Conservation (phyloP, 169 alveolate species). For the Cryptosporidium felis region DNA sequence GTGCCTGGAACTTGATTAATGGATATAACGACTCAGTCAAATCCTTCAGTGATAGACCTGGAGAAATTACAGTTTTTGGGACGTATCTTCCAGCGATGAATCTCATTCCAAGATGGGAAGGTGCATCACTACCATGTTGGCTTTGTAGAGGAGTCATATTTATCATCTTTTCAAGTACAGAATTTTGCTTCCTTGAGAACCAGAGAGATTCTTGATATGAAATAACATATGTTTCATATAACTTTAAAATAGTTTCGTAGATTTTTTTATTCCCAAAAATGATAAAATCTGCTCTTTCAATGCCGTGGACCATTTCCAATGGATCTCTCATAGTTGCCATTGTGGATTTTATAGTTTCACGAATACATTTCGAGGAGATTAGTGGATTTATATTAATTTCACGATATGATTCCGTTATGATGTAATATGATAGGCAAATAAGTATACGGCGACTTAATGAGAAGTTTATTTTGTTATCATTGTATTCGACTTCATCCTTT, state of each 20-base stretch:
- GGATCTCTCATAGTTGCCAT: conserved; percentile 71
- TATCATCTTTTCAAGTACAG: conserved; percentile 57
- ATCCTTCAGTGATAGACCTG: conserved; percentile 59
- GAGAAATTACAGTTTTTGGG: conserved; percentile 68
- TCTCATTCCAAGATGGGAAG: conserved; percentile 67
- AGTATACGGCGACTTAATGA: conserved; percentile 52
- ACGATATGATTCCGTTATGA: conserved; percentile 69
- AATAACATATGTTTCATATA: conserved; percentile 52
- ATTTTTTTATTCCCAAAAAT: conserved; percentile 57
- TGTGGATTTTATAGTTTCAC: conserved; percentile 57
- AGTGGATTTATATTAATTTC: conserved; percentile 64
- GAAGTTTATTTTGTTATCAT: conserved; percentile 40
- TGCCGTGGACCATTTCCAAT: conserved; percentile 67
- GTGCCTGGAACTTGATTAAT: conserved; percentile 70
- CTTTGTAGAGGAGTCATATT: conserved; percentile 68
- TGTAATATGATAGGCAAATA: conserved; percentile 49
- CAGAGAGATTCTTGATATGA: conserved; percentile 66
- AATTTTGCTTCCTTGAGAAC: conserved; percentile 64
- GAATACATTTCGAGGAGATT: conserved; percentile 61
- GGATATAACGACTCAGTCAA: conserved; percentile 66
- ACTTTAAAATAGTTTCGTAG: conserved; percentile 41
- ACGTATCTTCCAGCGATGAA: conserved; percentile 69
- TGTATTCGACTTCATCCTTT: background rate
- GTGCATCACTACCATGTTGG: conserved; percentile 72
- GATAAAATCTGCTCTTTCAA: conserved; percentile 70